These are phyloP conservation scores for Fusarium palustre DNA, from an alignment of 2,329 filamentous ascomycete genomes.

Conservation along the genomic window DNA sequence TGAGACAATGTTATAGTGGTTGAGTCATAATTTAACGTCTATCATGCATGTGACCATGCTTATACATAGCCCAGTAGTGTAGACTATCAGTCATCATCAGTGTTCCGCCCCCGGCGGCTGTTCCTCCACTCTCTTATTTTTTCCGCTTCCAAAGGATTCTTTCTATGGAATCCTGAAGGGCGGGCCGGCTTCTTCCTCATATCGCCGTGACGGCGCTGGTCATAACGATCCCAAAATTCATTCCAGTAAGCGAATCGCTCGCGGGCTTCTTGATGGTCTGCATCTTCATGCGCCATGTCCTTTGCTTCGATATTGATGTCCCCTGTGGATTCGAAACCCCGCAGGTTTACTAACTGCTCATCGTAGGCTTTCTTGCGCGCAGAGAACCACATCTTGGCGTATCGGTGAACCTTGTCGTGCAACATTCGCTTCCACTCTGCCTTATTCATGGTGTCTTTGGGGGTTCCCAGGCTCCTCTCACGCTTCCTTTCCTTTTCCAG, in stretches of 20 bases:
- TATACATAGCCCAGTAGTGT: conserved; percentile 25
- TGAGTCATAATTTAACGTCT: conserved; percentile 2
- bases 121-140: background rate
- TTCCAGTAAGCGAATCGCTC: conserved; percentile 43
- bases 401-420: conserved; percentile 37
- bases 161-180: background rate
- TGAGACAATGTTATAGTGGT: background rate
- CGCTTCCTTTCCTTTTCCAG: conserved; percentile 34
- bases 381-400: conserved; percentile 40
- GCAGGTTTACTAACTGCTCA: background rate
- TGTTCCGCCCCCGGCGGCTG: background rate
- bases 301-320: conserved; percentile 13
- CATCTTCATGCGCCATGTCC: conserved; percentile 7
- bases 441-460: conserved; percentile 8
- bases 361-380: conserved; percentile 25
- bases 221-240: conserved; percentile 45
- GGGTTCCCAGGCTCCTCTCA: conserved; percentile 34
- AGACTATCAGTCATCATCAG: conserved; percentile 26
- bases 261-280: conserved; percentile 30
- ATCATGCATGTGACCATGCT: conserved; percentile 24
- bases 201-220: conserved; percentile 33
- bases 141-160: background rate
- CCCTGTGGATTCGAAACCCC: background rate
- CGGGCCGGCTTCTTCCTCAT: background rate
- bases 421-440: conserved; percentile 37